Evolutionary conservation across 441 rosid species (phyloP).

Genomic region (Sinapis alba): DNA sequence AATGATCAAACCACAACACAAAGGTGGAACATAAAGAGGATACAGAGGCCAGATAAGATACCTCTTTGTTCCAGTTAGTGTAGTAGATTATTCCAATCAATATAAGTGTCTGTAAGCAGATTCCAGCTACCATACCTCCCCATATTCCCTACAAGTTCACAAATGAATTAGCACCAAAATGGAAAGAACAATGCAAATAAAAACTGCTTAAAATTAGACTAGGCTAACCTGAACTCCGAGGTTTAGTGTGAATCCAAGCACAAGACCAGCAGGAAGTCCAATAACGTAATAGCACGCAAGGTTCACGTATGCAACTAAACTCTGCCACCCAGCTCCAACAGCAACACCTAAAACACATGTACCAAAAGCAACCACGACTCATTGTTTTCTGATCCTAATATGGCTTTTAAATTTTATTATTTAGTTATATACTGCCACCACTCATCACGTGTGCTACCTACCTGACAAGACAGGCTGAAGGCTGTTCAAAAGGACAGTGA

Average conservation of each 20-base stretch:
- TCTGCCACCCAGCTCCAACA: slow-evolving; percentile 91
- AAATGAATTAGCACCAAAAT: slow-evolving; percentile 2
- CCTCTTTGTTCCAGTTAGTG: slow-evolving; percentile 83
- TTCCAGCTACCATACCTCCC: slow-evolving; percentile 92
- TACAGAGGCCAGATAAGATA: slow-evolving; percentile 26
- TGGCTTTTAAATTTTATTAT: background rate
- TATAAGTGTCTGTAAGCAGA: slow-evolving; percentile 70
- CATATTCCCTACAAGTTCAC: slow-evolving; percentile 68
- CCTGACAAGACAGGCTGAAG: slow-evolving; percentile 93
- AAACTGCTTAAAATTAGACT: background rate
- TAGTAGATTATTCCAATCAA: slow-evolving; percentile 58
- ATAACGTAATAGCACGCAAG: slow-evolving; percentile 75
- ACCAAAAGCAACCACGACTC: slow-evolving; percentile 12
- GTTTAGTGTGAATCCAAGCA: slow-evolving; percentile 74
- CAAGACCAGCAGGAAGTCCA: slow-evolving; percentile 81
- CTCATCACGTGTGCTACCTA: slow-evolving; percentile 47
- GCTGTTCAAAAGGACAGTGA: slow-evolving; percentile 81
- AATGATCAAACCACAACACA: slow-evolving; percentile 19
- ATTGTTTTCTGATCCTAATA: background rate
- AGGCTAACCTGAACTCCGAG: slow-evolving; percentile 65
- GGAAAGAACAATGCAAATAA: background rate
- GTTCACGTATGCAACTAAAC: slow-evolving; percentile 78
- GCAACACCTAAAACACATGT: slow-evolving; percentile 63
- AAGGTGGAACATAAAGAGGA: slow-evolving; percentile 1
- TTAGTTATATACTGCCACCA: background rate